These are phyloP conservation scores for Lathyrus aphaca DNA, from an alignment of 306 rosid genomes.

Conservation along the genomic window DNA sequence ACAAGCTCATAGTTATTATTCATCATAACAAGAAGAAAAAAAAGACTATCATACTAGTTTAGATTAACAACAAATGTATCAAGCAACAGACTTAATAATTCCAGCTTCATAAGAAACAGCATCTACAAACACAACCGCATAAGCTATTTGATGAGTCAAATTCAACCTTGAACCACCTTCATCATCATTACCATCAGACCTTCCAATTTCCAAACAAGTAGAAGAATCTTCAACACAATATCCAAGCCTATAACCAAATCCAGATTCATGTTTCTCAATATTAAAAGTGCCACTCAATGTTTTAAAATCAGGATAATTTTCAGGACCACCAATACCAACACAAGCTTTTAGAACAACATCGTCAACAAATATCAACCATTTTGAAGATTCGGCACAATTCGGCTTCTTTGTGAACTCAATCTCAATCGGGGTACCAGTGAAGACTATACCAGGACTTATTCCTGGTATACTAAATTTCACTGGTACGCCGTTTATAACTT, in stretches of 20 bases:
- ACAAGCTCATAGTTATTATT: background rate
- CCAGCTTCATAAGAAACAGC: background rate
- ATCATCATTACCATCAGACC: background rate
- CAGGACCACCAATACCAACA: conserved; percentile 23
- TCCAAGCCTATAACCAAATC: conserved; percentile 13
- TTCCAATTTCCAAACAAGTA: conserved; percentile 34
- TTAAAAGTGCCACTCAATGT: background rate
- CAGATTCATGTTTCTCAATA: conserved; percentile 4
- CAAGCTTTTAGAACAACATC: background rate
- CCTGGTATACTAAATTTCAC: background rate
- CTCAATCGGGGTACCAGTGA: conserved; percentile 11
- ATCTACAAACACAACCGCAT: background rate
- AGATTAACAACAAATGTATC: background rate
- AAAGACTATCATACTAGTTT: background rate
- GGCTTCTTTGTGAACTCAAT: conserved; percentile 18
- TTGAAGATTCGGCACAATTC: background rate
- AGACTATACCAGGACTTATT: background rate
- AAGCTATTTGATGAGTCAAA: background rate
- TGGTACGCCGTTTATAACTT: background rate
- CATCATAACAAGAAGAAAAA: background rate
- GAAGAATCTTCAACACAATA: conserved; percentile 1
- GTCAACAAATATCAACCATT: conserved; percentile 15
- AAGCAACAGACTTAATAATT: conserved; percentile 12
- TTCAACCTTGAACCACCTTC: conserved; percentile 10
- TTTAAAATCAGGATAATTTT: background rate